Evolutionary conservation across 2,329 filamentous ascomycete genomes (phyloP).

Genomic region (Beauveria bassiana): DNA sequence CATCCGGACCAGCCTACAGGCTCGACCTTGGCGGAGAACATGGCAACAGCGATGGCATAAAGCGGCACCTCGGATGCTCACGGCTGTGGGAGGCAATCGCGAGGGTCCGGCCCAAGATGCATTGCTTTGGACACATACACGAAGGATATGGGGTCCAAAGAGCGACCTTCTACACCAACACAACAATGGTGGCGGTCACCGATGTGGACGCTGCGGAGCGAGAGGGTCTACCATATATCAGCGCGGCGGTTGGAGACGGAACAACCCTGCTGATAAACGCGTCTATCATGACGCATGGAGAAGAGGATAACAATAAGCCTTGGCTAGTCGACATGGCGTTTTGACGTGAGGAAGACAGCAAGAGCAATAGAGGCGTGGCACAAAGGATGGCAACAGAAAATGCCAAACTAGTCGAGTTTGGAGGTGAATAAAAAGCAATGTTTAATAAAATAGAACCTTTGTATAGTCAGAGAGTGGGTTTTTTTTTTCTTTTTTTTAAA

Average conservation of each 20-base stretch:
- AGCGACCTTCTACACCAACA: constrained; percentile 4
- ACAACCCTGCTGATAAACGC: constrained; percentile 5
- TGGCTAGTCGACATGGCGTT: constrained; percentile 5
- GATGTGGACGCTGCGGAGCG: not conserved
- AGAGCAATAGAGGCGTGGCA: too few relatives aligned
- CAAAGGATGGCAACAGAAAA: too few relatives aligned
- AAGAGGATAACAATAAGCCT: constrained; percentile 2
- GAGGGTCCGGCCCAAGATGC: constrained; percentile 16
- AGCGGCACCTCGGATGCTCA: constrained; percentile 16
- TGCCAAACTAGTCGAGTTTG: too few relatives aligned
- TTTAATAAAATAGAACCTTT: too few relatives aligned
- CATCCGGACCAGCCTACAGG: not conserved
- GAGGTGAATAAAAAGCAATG: too few relatives aligned
- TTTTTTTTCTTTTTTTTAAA: too few relatives aligned
- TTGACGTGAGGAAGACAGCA: not conserved
- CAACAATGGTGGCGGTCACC: not conserved
- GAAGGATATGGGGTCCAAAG: constrained; percentile 26
- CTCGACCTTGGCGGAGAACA: constrained; percentile 21
- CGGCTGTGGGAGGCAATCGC: constrained; percentile 15
- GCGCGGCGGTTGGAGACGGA: not conserved
- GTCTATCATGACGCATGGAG: constrained; percentile 1
- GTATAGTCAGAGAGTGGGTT: too few relatives aligned
- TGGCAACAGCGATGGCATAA: constrained; percentile 14
- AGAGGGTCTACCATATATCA: not conserved
- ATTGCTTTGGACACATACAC: constrained; percentile 20